Conservation (phyloP, 1,284 basidiomycete genomes). For the Ceratobasidium sp. region DNA sequence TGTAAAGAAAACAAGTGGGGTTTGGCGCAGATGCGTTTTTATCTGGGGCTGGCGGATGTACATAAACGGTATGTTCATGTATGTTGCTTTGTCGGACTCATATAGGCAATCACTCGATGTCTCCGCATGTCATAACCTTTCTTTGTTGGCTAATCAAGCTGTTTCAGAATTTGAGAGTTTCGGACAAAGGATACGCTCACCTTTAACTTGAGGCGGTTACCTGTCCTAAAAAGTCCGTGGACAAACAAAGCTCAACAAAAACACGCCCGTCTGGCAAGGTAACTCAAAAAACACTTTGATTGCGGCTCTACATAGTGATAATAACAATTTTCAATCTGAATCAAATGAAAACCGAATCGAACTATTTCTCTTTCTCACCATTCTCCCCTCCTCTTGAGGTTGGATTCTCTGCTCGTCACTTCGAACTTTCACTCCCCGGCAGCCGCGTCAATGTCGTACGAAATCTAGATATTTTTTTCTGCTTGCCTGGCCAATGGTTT, state of each 20-base stretch:
- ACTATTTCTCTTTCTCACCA: background rate
- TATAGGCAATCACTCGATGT: too few species aligned
- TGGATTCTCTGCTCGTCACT: conserved; percentile 41
- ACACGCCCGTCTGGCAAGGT: background rate
- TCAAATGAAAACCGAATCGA: background rate
- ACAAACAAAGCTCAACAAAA: too few species aligned
- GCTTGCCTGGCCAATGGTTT: conserved; percentile 50
- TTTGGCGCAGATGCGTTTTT: too few species aligned
- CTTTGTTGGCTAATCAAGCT: too few species aligned
- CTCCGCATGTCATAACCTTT: too few species aligned
- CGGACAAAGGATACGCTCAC: too few species aligned
- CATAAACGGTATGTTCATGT: too few species aligned
- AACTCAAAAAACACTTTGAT: conserved; percentile 6
- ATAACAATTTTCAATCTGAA: background rate
- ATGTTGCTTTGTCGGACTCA: too few species aligned
- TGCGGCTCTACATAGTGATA: background rate
- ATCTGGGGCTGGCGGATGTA: too few species aligned
- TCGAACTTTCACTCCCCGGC: conserved; percentile 47
- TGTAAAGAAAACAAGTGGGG: background rate
- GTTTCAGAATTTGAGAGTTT: too few species aligned
- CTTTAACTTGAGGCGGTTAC: too few species aligned
- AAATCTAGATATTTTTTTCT: conserved; percentile 47
- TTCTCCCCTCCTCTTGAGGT: conserved; percentile 1
- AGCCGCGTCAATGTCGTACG: conserved; percentile 48
- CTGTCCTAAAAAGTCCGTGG: too few species aligned